These are phyloP conservation scores for Fusarium anguioides DNA, from an alignment of 2,329 filamentous ascomycete species.

Conservation along the genomic window DNA sequence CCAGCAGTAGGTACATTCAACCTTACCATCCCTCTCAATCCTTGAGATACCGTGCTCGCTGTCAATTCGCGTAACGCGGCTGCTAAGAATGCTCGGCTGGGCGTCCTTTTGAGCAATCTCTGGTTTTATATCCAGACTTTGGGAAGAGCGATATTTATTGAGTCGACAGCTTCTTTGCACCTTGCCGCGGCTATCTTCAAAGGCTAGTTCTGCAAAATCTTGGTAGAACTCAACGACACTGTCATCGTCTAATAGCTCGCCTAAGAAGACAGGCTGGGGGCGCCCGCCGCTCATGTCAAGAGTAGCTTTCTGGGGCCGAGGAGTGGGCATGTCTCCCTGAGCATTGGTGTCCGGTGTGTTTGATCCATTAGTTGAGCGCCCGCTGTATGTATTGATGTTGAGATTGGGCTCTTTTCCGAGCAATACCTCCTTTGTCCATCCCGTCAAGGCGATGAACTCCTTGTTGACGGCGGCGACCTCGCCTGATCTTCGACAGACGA, in stretches of 20 bases:
- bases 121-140: constrained; percentile 58
- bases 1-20: constrained; percentile 97
- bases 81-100: constrained; percentile 63
- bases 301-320: constrained; percentile 60
- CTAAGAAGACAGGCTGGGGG: constrained; percentile 85
- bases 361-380: constrained; percentile 54
- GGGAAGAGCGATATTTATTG: constrained; percentile 87
- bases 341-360: constrained; percentile 51
- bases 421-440: constrained; percentile 91
- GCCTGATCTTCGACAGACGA: constrained; percentile 91
- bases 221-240: constrained; percentile 95
- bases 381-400: constrained; percentile 75
- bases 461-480: constrained; percentile 97
- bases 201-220: constrained; percentile 91
- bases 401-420: constrained; percentile 88
- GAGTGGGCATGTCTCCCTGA: constrained; percentile 60
- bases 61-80: constrained; percentile 70
- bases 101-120: constrained; percentile 59
- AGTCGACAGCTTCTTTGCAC: constrained; percentile 87
- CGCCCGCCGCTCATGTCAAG: constrained; percentile 60
- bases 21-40: constrained; percentile 87
- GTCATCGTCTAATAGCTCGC: constrained; percentile 92
- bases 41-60: constrained; percentile 83
- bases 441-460: constrained; percentile 94
- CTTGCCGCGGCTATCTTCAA: constrained; percentile 87